These are phyloP conservation scores for Peltaster fructicola DNA, from an alignment of 2,329 filamentous ascomycete genomes.

Conservation along the genomic window DNA sequence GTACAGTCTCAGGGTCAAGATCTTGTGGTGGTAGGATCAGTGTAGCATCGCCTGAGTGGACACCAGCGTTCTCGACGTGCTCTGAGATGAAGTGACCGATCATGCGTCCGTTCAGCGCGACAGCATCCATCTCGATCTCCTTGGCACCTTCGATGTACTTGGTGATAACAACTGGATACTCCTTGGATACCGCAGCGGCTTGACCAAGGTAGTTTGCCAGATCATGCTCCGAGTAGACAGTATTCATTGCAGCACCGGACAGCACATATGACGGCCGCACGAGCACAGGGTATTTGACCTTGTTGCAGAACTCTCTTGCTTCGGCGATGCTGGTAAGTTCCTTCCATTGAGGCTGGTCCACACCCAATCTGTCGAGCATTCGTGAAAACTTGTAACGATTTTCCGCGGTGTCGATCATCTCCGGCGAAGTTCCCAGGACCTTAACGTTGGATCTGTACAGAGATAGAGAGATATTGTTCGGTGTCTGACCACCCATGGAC, in stretches of 20 bases:
- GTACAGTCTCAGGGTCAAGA: constrained; percentile 71
- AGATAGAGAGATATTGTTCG: constrained; percentile 91
- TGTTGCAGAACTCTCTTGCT: constrained; percentile 69
- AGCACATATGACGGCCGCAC: constrained; percentile 94
- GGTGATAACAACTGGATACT: constrained; percentile 94
- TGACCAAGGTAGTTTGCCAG: constrained; percentile 76
- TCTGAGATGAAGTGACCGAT: constrained; percentile 95
- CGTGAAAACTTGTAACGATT: constrained; percentile 98
- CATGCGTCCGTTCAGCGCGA: constrained; percentile 75
- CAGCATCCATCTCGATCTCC: constrained; percentile 99
- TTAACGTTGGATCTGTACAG: constrained; percentile 80
- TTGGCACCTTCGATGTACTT: constrained; percentile 99
- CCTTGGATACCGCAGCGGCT: constrained; percentile 80
- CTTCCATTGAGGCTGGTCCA: constrained; percentile 97
- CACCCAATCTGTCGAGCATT: constrained; percentile 85
- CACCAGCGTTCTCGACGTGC: constrained; percentile 96
- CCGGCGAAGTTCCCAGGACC: constrained; percentile 84
- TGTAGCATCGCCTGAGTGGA: constrained; percentile 94
- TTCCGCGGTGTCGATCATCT: constrained; percentile 97
- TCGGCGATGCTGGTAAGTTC: constrained; percentile 91
- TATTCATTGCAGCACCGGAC: constrained; percentile 97
- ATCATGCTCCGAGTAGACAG: constrained; percentile 90
- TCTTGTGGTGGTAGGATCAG: constrained; percentile 90
- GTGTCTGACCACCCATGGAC: constrained; percentile 92
- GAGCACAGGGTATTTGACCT: constrained; percentile 80